phyloP scores from a whole-genome alignment of 2,329 filamentous ascomycete species.

The Botrytis porri region DNA sequence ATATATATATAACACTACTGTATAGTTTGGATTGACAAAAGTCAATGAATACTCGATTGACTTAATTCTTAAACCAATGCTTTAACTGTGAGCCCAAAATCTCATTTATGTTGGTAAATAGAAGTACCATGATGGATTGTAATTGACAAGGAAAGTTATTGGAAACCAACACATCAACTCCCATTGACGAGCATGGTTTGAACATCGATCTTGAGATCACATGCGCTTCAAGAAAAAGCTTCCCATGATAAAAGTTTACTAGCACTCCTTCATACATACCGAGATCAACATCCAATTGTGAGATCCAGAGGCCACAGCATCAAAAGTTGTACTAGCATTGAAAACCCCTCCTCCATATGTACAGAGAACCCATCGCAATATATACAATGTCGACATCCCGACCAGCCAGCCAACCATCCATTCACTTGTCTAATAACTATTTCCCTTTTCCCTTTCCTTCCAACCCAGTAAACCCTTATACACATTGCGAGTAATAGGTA shows the following conservation, averaged over 20 bases:
- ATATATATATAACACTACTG: neutral
- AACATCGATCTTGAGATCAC: neutral
- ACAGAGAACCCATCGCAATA: neutral
- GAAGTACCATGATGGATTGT: neutral
- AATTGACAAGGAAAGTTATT: neutral
- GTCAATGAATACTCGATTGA: neutral
- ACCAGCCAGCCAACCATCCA: neutral
- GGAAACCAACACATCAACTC: neutral
- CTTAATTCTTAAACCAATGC: neutral
- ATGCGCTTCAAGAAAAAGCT: neutral
- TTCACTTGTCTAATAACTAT: neutral
- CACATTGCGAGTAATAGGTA: conserved; percentile 16
- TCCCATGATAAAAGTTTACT: neutral
- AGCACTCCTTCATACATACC: neutral
- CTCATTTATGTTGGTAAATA: neutral
- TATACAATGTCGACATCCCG: neutral
- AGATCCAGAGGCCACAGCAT: neutral
- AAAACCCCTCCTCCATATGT: neutral
- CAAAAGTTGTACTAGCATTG: neutral
- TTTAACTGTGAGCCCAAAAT: neutral
- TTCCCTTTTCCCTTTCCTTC: neutral
- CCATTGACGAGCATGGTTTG: neutral
- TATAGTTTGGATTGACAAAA: neutral
- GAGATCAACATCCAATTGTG: neutral
- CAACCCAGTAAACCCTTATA: conserved; percentile 1